Conservation (phyloP, 1,284 basidiomycete species). For the Pseudozyma pruni region DNA sequence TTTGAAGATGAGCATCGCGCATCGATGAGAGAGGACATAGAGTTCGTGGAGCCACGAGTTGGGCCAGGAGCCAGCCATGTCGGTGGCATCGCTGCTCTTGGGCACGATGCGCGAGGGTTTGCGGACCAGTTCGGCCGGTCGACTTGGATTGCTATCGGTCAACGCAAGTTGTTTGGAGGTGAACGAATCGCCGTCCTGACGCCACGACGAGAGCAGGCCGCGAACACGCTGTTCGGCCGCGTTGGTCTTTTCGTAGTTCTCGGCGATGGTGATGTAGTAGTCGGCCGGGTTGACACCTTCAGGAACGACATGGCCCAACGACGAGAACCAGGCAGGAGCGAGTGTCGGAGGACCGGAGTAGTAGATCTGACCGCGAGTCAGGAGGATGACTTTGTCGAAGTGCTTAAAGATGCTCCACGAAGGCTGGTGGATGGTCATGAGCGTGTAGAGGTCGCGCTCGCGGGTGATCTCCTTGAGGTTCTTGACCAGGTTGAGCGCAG, state of each 20-base stretch:
- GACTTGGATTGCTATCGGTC: background rate
- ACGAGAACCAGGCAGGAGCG: slow-evolving; percentile 44
- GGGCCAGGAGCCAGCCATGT: slow-evolving; percentile 40
- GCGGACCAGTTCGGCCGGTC: background rate
- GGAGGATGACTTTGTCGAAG: slow-evolving; percentile 49
- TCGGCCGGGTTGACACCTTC: slow-evolving; percentile 54
- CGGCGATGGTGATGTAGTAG: slow-evolving; percentile 41
- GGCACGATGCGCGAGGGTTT: slow-evolving; percentile 20
- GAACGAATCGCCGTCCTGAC: slow-evolving; percentile 20
- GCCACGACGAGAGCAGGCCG: slow-evolving; percentile 41
- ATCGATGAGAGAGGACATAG: slow-evolving; percentile 39
- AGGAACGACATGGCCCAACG: slow-evolving; percentile 22
- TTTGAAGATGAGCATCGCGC: slow-evolving; percentile 44
- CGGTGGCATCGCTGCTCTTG: slow-evolving; percentile 23
- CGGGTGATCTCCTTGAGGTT: slow-evolving; percentile 44
- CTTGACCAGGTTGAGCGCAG: slow-evolving; percentile 46
- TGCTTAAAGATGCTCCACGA: slow-evolving; percentile 54
- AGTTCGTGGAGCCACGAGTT: slow-evolving; percentile 50
- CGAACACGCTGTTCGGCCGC: slow-evolving; percentile 42
- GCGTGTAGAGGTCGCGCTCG: slow-evolving; percentile 35
- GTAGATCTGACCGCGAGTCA: slow-evolving; percentile 45
- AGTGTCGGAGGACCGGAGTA: slow-evolving; percentile 47
- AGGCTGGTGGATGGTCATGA: slow-evolving; percentile 59
- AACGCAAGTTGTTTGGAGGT: too few species aligned
- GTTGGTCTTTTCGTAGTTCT: slow-evolving; percentile 53